Percentiles rank a stretch among this genome's conserved stretches.
Conservation (phyloP, 208 protist species). For the Trypanosoma avium region DNA sequence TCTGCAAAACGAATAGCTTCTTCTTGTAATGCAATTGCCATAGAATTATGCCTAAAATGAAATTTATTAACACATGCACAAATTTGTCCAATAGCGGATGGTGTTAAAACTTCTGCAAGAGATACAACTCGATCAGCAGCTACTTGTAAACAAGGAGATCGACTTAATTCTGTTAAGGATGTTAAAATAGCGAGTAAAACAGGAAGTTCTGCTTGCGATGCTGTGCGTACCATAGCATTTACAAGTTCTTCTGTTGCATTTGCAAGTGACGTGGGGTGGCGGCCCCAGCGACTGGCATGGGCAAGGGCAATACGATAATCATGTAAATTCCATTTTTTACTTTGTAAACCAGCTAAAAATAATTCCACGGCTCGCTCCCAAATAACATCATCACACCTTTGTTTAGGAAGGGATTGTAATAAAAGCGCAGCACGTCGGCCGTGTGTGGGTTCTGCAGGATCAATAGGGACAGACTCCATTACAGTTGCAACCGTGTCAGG, state of each 20-base stretch:
- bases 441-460: constrained; percentile 30
- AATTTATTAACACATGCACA: constrained; percentile 54
- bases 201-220: constrained; percentile 24
- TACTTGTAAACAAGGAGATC: constrained; percentile 31
- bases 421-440: constrained; percentile 28
- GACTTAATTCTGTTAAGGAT: constrained; percentile 39
- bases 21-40: constrained; percentile 56
- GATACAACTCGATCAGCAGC: constrained; percentile 38
- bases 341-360: constrained; percentile 15
- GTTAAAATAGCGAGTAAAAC: constrained; percentile 32
- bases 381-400: constrained; percentile 35
- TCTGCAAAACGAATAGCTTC: constrained; percentile 67
- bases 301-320: constrained; percentile 26
- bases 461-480: constrained; percentile 27
- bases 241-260: constrained; percentile 26
- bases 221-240: constrained; percentile 10
- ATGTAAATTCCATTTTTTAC: constrained; percentile 25
- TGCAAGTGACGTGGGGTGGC: constrained; percentile 20
- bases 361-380: constrained; percentile 26
- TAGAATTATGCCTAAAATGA: constrained; percentile 28
- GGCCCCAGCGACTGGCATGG: constrained; percentile 22
- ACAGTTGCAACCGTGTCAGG: constrained; percentile 36
- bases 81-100: constrained; percentile 44
- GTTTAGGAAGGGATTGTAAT: constrained; percentile 24
- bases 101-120: constrained; percentile 37